These are phyloP conservation scores for Penicillium dipodomyicola DNA, from an alignment of 495 filamentous ascomycete species.

Conservation along the genomic window DNA sequence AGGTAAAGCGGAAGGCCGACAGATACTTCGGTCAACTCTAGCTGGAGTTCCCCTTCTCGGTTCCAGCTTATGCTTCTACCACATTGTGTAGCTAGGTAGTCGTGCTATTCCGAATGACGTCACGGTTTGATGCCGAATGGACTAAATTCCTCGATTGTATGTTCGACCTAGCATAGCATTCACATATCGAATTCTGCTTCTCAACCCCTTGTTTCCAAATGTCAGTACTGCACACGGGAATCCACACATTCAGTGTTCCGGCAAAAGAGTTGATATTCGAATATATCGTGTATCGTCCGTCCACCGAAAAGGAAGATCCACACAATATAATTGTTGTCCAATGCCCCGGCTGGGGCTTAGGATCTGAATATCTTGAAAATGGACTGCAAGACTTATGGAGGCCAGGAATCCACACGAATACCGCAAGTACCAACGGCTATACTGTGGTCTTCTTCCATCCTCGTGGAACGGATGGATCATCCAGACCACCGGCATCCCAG, in stretches of 20 bases:
- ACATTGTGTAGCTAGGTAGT: too few species aligned
- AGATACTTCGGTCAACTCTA: slow-evolving; percentile 38
- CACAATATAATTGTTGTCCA: slow-evolving; percentile 17
- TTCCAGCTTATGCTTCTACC: background rate
- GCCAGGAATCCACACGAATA: background rate
- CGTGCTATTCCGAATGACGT: background rate
- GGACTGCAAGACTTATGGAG: slow-evolving; percentile 15
- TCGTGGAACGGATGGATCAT: slow-evolving; percentile 13
- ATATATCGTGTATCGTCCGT: slow-evolving; percentile 15
- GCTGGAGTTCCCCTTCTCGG: background rate
- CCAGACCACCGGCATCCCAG: background rate
- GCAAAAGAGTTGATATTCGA: slow-evolving; percentile 15
- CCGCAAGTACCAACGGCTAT: background rate
- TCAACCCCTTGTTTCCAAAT: background rate
- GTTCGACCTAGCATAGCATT: background rate
- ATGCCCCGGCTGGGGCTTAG: slow-evolving; percentile 24
- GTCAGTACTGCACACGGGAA: slow-evolving; percentile 12
- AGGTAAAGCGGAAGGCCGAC: slow-evolving; percentile 28
- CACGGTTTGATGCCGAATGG: background rate
- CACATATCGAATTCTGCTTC: background rate
- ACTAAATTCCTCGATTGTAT: background rate
- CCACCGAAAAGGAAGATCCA: background rate
- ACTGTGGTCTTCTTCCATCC: slow-evolving; percentile 19
- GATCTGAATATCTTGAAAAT: slow-evolving; percentile 20
- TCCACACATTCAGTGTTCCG: slow-evolving; percentile 23